Conservation (phyloP, 192 early-diverging fungal species). For the Rhizoclosmatium globosum region DNA sequence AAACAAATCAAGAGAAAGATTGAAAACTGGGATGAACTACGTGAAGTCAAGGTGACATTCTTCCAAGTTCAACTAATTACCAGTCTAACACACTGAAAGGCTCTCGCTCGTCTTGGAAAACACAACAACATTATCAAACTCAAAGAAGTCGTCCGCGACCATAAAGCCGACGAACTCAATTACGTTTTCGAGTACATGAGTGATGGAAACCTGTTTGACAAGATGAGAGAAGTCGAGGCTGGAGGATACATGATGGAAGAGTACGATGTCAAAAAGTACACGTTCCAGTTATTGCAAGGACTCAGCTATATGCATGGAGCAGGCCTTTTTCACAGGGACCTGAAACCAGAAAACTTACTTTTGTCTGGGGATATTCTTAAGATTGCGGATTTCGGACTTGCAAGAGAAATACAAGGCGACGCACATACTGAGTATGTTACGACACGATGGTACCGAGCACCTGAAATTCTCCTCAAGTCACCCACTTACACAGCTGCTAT, state of each 20-base stretch:
- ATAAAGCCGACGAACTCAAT: conserved; percentile 77
- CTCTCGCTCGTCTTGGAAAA: conserved; percentile 69
- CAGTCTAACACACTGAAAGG: conserved; percentile 40
- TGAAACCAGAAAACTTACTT: conserved; percentile 94
- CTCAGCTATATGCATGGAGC: conserved; percentile 90
- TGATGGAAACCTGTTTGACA: conserved; percentile 92
- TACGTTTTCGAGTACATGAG: conserved; percentile 94
- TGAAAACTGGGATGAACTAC: conserved; percentile 71
- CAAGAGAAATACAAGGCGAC: conserved; percentile 75
- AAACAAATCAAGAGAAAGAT: conserved; percentile 90
- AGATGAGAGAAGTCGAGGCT: conserved; percentile 79
- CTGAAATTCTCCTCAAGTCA: conserved; percentile 81
- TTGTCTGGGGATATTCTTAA: conserved; percentile 65
- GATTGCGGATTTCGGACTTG: conserved; percentile 89
- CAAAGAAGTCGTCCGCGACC: conserved; percentile 80
- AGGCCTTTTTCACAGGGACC: conserved; percentile 93
- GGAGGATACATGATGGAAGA: conserved; percentile 60
- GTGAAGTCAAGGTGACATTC: conserved; percentile 75
- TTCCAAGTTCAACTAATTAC: background rate
- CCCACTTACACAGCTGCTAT: conserved; percentile 77
- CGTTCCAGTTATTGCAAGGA: conserved; percentile 86
- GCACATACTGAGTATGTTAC: conserved; percentile 88
- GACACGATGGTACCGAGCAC: conserved; percentile 91
- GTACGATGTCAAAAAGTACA: conserved; percentile 76
- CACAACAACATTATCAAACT: conserved; percentile 90